Conservation (phyloP, 148 eudicot genomes). For the Fagopyrum homotropicum region DNA sequence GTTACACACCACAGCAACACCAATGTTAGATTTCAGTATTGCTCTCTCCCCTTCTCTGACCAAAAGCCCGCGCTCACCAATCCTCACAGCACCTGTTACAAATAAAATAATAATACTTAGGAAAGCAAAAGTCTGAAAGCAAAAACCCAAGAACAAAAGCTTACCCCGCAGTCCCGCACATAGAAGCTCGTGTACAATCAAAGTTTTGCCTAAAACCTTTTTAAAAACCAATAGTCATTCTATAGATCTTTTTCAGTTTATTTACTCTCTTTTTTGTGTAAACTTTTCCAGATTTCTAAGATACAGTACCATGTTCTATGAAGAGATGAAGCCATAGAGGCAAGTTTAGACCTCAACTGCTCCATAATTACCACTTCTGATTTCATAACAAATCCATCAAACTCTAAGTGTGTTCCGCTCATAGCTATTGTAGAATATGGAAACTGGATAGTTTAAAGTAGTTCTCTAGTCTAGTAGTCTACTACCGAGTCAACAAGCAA, state of each 20-base stretch:
- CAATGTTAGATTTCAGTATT: neutral
- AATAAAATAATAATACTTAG: neutral
- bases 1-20: conserved; percentile 4
- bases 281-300: neutral
- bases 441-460: too few species aligned
- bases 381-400: neutral
- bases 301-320: neutral
- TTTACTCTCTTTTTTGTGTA: neutral
- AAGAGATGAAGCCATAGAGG: neutral
- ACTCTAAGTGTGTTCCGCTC: too few species aligned
- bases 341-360: neutral
- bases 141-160: neutral
- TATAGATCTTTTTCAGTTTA: neutral
- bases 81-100: conserved; percentile 5
- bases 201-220: neutral
- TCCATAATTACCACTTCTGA: neutral
- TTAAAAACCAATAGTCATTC: neutral
- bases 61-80: conserved; percentile 4
- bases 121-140: neutral
- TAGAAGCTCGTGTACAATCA: neutral
- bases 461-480: too few species aligned
- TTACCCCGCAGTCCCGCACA: neutral
- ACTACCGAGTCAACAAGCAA: neutral
- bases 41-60: conserved; percentile 11
- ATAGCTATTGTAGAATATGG: too few species aligned